Evolutionary conservation across 2,329 filamentous ascomycete species (phyloP).

Genomic region (Elsinoe arachidis): DNA sequence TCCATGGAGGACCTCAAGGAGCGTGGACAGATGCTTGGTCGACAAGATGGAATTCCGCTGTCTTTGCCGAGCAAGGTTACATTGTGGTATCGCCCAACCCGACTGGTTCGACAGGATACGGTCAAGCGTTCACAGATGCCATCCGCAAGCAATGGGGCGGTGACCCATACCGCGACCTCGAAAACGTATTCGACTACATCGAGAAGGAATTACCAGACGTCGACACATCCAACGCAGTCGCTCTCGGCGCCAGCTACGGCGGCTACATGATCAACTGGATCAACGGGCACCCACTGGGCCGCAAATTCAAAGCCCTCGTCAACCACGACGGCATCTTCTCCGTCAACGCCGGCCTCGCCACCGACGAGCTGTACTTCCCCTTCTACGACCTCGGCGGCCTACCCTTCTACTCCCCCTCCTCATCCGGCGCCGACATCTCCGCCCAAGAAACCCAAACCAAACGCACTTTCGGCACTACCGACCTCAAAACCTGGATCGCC

Average conservation of each 20-base stretch:
- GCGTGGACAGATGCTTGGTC: conserved; percentile 70
- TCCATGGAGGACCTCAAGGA: conserved; percentile 76
- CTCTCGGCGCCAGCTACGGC: conserved; percentile 65
- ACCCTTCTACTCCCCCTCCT: conserved; percentile 38
- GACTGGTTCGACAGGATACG: conserved; percentile 75
- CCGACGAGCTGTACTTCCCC: conserved; percentile 49
- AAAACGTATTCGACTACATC: conserved; percentile 67
- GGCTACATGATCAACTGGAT: conserved; percentile 86
- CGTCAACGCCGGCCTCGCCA: conserved; percentile 31
- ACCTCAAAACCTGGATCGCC: conserved; percentile 41
- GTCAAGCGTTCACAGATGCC: conserved; percentile 65
- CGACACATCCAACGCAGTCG: conserved; percentile 61
- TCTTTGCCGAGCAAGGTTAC: conserved; percentile 83
- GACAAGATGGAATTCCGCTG: conserved; percentile 75
- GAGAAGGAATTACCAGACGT: conserved; percentile 57
- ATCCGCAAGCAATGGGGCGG: conserved; percentile 80
- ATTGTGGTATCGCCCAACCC: conserved; percentile 75
- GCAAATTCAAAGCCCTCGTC: conserved; percentile 78
- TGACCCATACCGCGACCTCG: conserved; percentile 73
- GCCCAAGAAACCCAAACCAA: not conserved
- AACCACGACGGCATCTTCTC: conserved; percentile 83
- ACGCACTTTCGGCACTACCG: conserved; percentile 12
- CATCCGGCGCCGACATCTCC: conserved; percentile 15
- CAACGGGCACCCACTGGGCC: conserved; percentile 73
- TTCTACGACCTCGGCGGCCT: conserved; percentile 44